Evolutionary conservation across 768 basidiomycete species (phyloP).

Genomic region (Mycena indigotica): DNA sequence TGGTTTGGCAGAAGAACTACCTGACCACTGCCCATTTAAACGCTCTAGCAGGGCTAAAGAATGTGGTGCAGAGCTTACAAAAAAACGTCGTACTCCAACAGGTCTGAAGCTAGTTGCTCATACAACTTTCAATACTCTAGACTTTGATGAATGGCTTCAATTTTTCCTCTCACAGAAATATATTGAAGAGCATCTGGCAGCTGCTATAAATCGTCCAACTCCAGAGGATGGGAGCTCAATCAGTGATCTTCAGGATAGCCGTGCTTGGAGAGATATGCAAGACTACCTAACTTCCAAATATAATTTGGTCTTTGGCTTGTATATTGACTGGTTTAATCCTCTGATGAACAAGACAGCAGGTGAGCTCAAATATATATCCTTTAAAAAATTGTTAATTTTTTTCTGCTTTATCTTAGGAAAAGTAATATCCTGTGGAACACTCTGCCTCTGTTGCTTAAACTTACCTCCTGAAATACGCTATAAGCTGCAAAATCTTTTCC

Average conservation of each 20-base stretch:
- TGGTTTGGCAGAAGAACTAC: neutral
- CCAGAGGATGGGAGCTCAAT: slow-evolving; percentile 10
- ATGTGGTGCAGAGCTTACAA: slow-evolving; percentile 7
- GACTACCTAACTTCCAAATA: neutral
- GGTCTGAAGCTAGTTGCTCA: neutral
- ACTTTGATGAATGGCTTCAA: slow-evolving; percentile 7
- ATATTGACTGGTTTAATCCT: slow-evolving; percentile 23
- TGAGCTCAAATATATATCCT: neutral
- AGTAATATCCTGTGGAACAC: slow-evolving; percentile 19
- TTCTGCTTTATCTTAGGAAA: slow-evolving; percentile 10
- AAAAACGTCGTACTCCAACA: neutral
- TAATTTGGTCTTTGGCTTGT: neutral
- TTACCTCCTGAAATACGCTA: slow-evolving; percentile 27
- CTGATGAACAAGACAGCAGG: slow-evolving; percentile 24
- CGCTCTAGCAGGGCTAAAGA: neutral
- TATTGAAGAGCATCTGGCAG: slow-evolving; percentile 8
- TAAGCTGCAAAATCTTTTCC: slow-evolving; percentile 28
- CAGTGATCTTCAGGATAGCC: slow-evolving; percentile 15
- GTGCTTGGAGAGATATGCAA: slow-evolving; percentile 9
- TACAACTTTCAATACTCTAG: slow-evolving; percentile 6
- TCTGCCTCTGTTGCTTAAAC: slow-evolving; percentile 28
- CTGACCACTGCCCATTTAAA: slow-evolving; percentile 6
- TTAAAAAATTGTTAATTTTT: neutral
- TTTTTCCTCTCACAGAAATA: slow-evolving; percentile 11
- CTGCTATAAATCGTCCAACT: slow-evolving; percentile 2